Evolutionary conservation across 1,284 basidiomycete species (phyloP).

Genomic region (Vanrija pseudolonga): DNA sequence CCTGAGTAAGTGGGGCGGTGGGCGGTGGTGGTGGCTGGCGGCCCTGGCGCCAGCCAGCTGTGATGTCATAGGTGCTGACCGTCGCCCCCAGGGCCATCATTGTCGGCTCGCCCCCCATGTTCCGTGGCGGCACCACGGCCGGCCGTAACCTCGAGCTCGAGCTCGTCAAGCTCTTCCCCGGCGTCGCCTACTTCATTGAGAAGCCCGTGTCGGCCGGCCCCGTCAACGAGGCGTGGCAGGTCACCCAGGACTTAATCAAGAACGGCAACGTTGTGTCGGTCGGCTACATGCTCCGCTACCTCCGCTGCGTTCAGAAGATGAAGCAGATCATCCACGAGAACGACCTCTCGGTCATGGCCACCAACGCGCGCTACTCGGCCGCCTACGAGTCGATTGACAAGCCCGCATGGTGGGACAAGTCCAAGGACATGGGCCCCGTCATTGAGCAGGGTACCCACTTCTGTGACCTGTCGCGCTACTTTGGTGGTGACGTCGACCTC

Average conservation of each 20-base stretch:
- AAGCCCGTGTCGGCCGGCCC: constrained; percentile 89
- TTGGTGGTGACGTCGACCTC: constrained; percentile 94
- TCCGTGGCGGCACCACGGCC: constrained; percentile 71
- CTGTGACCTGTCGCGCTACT: constrained; percentile 75
- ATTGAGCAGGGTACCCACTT: constrained; percentile 93
- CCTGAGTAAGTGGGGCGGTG: constrained; percentile 48
- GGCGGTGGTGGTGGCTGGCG: neutral
- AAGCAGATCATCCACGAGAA: constrained; percentile 94
- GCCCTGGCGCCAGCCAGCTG: neutral
- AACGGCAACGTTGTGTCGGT: constrained; percentile 79
- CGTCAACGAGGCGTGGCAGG: constrained; percentile 56
- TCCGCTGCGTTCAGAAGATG: constrained; percentile 96
- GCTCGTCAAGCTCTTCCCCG: constrained; percentile 84
- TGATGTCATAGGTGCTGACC: neutral
- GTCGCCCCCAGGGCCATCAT: constrained; percentile 61
- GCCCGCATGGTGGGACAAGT: constrained; percentile 97
- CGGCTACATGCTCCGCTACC: constrained; percentile 87
- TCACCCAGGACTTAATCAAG: constrained; percentile 65
- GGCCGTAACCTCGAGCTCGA: constrained; percentile 87
- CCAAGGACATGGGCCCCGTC: constrained; percentile 72
- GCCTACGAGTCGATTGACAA: constrained; percentile 88
- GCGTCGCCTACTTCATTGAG: constrained; percentile 88
- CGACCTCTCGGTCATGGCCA: constrained; percentile 93
- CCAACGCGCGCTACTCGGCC: constrained; percentile 84
- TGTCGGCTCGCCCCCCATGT: constrained; percentile 89